These are phyloP conservation scores for Salix exigua DNA, from an alignment of 345 rosid species.

Conservation along the genomic window DNA sequence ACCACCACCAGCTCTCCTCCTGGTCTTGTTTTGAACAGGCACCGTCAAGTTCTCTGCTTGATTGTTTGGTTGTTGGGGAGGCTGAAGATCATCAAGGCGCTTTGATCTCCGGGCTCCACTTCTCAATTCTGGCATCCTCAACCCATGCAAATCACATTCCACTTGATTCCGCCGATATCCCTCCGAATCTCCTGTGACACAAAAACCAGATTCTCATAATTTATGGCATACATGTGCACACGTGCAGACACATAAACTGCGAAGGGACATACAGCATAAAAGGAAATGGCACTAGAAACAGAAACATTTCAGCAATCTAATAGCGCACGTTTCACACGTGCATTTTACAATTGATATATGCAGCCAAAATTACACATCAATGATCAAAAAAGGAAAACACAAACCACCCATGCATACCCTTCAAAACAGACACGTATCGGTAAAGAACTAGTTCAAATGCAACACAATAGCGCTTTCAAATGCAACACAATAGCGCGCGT, in stretches of 20 bases:
- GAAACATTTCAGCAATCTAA: not conserved
- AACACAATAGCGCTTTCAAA: too few relatives aligned
- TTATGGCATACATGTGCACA: not conserved
- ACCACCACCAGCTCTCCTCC: slow-evolving; percentile 94
- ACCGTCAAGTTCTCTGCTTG: slow-evolving; percentile 60
- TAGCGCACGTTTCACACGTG: not conserved
- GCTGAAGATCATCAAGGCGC: slow-evolving; percentile 82
- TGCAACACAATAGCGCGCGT: not conserved
- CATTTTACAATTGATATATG: not conserved
- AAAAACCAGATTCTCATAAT: slow-evolving; percentile 6
- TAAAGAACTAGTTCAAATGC: not conserved
- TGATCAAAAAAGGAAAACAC: not conserved
- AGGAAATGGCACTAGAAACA: slow-evolving; percentile 4
- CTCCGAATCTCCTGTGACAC: slow-evolving; percentile 36
- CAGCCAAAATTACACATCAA: not conserved
- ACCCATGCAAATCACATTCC: slow-evolving; percentile 79
- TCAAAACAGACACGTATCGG: not conserved
- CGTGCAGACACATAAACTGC: not conserved
- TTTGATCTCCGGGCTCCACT: slow-evolving; percentile 95
- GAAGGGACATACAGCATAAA: not conserved
- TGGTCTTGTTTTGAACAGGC: slow-evolving; percentile 73
- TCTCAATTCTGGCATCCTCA: slow-evolving; percentile 97
- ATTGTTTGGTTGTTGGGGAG: slow-evolving; percentile 59
- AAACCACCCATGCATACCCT: not conserved
- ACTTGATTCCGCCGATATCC: slow-evolving; percentile 28